Percentiles rank a stretch among this genome's conserved stretches.
phyloP scores from a whole-genome alignment of 1,284 basidiomycete species.

The Malassezia caprae region DNA sequence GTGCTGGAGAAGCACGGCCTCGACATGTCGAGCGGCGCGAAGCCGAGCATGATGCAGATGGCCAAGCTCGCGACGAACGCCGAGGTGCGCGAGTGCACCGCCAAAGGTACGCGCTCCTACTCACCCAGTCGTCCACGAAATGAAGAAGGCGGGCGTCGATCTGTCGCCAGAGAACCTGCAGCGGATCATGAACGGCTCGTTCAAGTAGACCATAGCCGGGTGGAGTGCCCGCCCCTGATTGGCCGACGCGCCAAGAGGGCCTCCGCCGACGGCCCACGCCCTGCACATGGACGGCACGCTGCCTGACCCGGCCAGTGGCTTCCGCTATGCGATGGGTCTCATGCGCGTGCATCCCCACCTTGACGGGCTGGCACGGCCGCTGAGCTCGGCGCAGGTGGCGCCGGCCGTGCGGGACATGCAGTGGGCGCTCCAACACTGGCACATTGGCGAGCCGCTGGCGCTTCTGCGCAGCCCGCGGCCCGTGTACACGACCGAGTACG shows the following conservation, averaged over 20 bases:
- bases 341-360: neutral
- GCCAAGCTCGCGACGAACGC: constrained; percentile 27
- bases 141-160: constrained; percentile 34
- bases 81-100: constrained; percentile 28
- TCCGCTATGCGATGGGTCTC: constrained; percentile 8
- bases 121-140: constrained; percentile 30
- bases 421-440: neutral
- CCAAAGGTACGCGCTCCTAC: constrained; percentile 24
- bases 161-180: constrained; percentile 33
- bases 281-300: neutral
- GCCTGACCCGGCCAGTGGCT: neutral
- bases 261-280: neutral
- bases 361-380: neutral
- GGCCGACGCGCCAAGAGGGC: neutral
- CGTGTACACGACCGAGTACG: constrained; percentile 3
- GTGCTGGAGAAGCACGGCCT: constrained; percentile 34
- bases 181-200: constrained; percentile 24
- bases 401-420: neutral
- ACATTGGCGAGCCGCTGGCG: neutral
- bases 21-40: constrained; percentile 26
- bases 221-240: neutral
- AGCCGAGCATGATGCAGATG: constrained; percentile 32
- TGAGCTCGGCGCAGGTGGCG: neutral
- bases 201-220: neutral
- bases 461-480: neutral